phyloP scores from a whole-genome alignment of 1,284 basidiomycete genomes.

The Irpex sp. region DNA sequence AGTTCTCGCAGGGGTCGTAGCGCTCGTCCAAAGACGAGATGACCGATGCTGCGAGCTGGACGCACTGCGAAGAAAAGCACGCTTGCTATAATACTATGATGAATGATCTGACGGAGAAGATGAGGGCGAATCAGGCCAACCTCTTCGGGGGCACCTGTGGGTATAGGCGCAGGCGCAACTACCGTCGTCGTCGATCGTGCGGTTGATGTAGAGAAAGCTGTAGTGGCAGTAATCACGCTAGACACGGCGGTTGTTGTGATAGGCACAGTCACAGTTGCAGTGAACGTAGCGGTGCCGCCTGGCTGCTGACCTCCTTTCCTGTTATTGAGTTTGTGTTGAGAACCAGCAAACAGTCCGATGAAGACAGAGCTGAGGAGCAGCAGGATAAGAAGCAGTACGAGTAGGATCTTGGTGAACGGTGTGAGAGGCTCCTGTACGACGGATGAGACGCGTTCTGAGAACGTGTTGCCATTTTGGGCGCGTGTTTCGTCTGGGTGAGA shows the following conservation, averaged over 20 bases:
- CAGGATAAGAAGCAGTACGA: slow-evolving; percentile 71
- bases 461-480: slow-evolving; percentile 27
- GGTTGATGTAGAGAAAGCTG: slow-evolving; percentile 32
- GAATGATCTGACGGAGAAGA: slow-evolving; percentile 1
- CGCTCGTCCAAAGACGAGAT: slow-evolving; percentile 78
- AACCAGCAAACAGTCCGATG: slow-evolving; percentile 89
- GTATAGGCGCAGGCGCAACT: slow-evolving; percentile 28
- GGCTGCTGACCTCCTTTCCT: slow-evolving; percentile 28
- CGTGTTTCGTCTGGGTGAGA: slow-evolving; percentile 24
- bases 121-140: slow-evolving; percentile 25
- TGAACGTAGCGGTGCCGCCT: slow-evolving; percentile 18
- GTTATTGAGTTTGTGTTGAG: slow-evolving; percentile 70
- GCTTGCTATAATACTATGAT: slow-evolving; percentile 38
- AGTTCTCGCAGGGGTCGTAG: slow-evolving; percentile 93
- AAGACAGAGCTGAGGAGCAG: slow-evolving; percentile 84
- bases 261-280: slow-evolving; percentile 27
- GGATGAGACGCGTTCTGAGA: slow-evolving; percentile 50
- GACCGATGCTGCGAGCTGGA: slow-evolving; percentile 80
- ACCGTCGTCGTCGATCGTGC: slow-evolving; percentile 26
- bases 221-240: slow-evolving; percentile 19
- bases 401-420: slow-evolving; percentile 81
- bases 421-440: slow-evolving; percentile 76
- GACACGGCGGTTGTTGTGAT: slow-evolving; percentile 22
- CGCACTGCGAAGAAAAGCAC: slow-evolving; percentile 81
- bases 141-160: slow-evolving; percentile 47